Evolutionary conservation across 202 grass and related monocot species (phyloP).

Genomic region (Musa balbisiana): DNA sequence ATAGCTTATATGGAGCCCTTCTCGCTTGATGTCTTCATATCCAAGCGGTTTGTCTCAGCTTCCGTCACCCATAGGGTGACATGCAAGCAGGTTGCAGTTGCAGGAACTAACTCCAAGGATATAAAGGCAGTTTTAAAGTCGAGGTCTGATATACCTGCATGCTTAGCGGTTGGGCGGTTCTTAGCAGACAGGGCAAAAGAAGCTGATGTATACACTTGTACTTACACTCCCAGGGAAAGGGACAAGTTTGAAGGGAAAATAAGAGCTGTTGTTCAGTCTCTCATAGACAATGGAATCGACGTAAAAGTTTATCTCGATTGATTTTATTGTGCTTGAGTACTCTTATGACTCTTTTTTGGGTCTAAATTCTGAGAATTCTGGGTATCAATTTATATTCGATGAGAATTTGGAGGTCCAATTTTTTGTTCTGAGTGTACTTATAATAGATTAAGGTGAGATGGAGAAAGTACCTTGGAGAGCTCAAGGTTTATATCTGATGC

Average conservation of each 20-base stretch:
- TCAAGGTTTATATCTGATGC: too few species aligned
- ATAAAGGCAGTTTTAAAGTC: conserved; percentile 61
- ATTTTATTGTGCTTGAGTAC: neutral
- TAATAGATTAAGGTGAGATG: too few species aligned
- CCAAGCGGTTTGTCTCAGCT: conserved; percentile 79
- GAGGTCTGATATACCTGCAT: conserved; percentile 69
- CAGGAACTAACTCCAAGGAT: conserved; percentile 86
- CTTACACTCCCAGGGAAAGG: conserved; percentile 59
- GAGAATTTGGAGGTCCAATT: too few species aligned
- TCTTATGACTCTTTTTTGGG: too few species aligned
- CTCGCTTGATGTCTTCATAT: conserved; percentile 79
- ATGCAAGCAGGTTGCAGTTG: conserved; percentile 79
- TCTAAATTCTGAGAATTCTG: too few species aligned
- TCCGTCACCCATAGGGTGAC: conserved; percentile 74
- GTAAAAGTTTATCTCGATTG: conserved; percentile 81
- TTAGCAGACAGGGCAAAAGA: conserved; percentile 78
- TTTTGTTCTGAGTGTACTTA: too few species aligned
- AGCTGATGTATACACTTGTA: conserved; percentile 72
- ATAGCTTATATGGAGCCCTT: conserved; percentile 89
- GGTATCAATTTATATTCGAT: too few species aligned
- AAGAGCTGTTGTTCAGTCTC: conserved; percentile 65
- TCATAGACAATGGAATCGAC: conserved; percentile 75
- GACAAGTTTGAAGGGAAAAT: conserved; percentile 90
- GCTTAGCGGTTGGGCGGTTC: conserved; percentile 62
- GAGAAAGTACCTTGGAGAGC: too few species aligned